These are phyloP conservation scores for Mimosa bimucronata DNA, from an alignment of 306 rosid genomes.

Conservation along the genomic window DNA sequence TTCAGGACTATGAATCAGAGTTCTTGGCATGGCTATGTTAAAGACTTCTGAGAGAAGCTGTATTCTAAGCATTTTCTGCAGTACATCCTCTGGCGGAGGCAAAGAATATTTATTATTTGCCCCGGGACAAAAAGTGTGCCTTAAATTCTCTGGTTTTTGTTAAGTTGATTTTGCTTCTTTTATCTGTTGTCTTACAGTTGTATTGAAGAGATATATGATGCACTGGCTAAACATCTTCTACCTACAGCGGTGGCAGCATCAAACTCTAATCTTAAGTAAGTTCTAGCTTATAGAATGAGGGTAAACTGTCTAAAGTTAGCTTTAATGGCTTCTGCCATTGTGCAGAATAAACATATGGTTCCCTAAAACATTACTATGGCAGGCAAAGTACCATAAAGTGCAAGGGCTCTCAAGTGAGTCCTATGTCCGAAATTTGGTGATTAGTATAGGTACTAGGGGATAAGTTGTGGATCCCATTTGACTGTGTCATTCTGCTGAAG, in stretches of 20 bases:
- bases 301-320: constrained; percentile 23
- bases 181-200: constrained; percentile 43
- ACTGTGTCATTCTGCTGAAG: constrained; percentile 2
- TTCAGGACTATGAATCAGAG: background rate
- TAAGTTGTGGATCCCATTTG: background rate
- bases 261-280: constrained; percentile 71
- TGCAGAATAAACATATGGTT: constrained; percentile 12
- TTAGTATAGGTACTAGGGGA: background rate
- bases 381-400: background rate
- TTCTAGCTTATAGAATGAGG: constrained; percentile 34
- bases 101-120: background rate
- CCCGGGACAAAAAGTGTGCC: background rate
- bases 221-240: constrained; percentile 70
- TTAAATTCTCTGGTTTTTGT: background rate
- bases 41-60: constrained; percentile 5
- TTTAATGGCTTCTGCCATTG: constrained; percentile 21
- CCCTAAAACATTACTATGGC: constrained; percentile 2
- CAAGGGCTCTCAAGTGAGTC: background rate
- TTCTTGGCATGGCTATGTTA: constrained; percentile 3
- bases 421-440: constrained; percentile 19
- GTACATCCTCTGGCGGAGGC: background rate
- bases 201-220: constrained; percentile 75
- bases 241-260: constrained; percentile 50
- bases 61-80: background rate
- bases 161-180: constrained; percentile 23